These are phyloP conservation scores for Sisymbrium irio DNA, from an alignment of 345 rosid species.

Conservation along the genomic window DNA sequence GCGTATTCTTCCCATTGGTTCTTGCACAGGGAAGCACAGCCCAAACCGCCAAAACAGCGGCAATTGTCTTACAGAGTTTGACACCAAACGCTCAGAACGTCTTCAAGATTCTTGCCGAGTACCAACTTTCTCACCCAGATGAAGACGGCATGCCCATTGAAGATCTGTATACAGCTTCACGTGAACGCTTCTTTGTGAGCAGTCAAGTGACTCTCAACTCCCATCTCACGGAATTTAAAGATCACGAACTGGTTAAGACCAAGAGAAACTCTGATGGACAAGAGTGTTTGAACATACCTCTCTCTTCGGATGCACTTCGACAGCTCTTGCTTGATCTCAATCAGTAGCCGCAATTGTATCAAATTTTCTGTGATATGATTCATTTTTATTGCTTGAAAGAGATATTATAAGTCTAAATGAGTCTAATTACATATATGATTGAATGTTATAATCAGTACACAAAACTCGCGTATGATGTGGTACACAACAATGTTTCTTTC, in stretches of 20 bases:
- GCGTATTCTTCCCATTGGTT: conserved; percentile 78
- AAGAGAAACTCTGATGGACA: conserved; percentile 76
- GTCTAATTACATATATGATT: neutral
- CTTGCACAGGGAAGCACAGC: conserved; percentile 64
- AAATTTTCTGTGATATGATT: neutral
- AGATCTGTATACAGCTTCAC: conserved; percentile 56
- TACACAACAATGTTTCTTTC: neutral
- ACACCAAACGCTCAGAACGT: conserved; percentile 94
- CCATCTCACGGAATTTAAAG: conserved; percentile 90
- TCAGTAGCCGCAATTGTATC: conserved; percentile 30
- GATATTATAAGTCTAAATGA: neutral
- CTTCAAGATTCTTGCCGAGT: conserved; percentile 79
- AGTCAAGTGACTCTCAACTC: conserved; percentile 85
- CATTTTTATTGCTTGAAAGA: neutral
- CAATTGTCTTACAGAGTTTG: conserved; percentile 84
- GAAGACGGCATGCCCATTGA: conserved; percentile 87
- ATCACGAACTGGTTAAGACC: conserved; percentile 85
- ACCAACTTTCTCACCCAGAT: conserved; percentile 75
- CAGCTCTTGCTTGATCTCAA: conserved; percentile 64
- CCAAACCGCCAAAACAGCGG: conserved; percentile 82
- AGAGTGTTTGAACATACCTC: conserved; percentile 80
- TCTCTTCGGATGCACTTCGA: conserved; percentile 59
- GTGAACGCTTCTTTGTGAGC: conserved; percentile 88
- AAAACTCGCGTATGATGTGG: neutral
- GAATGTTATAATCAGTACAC: neutral